Evolutionary conservation across 1,284 basidiomycete genomes (phyloP).

Genomic region (Fomitopsis betulina): DNA sequence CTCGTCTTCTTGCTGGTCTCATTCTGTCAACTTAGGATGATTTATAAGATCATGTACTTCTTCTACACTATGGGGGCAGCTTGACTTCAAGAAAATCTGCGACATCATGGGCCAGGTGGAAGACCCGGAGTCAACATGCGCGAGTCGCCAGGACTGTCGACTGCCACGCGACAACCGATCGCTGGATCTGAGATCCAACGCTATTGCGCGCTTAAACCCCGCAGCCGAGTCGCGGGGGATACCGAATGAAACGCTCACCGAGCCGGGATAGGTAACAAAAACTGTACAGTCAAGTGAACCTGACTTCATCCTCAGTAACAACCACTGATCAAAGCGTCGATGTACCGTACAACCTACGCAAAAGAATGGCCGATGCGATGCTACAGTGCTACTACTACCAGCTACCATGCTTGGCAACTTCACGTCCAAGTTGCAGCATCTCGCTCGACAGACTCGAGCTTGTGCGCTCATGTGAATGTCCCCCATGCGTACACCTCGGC

Average conservation of each 20-base stretch:
- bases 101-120: neutral
- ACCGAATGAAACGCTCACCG: neutral
- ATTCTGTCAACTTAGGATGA: neutral
- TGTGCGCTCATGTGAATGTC: too few species aligned
- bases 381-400: too few species aligned
- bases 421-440: too few species aligned
- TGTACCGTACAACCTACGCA: too few species aligned
- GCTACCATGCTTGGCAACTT: too few species aligned
- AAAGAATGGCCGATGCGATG: too few species aligned
- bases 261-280: too few species aligned
- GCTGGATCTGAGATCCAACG: neutral
- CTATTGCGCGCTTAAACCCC: neutral
- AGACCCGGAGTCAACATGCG: neutral
- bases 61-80: neutral
- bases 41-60: neutral
- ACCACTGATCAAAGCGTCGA: too few species aligned
- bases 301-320: neutral
- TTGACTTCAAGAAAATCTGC: too few species aligned
- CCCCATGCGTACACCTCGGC: too few species aligned
- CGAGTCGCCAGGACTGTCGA: neutral
- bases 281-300: too few species aligned
- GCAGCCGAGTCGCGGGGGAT: neutral
- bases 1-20: neutral
- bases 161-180: neutral
- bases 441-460: too few species aligned